Evolutionary conservation across 1,284 basidiomycete genomes (phyloP), one percentile per base, ranked within the genome.

Genomic region (Omphalotus olearius): DNA sequence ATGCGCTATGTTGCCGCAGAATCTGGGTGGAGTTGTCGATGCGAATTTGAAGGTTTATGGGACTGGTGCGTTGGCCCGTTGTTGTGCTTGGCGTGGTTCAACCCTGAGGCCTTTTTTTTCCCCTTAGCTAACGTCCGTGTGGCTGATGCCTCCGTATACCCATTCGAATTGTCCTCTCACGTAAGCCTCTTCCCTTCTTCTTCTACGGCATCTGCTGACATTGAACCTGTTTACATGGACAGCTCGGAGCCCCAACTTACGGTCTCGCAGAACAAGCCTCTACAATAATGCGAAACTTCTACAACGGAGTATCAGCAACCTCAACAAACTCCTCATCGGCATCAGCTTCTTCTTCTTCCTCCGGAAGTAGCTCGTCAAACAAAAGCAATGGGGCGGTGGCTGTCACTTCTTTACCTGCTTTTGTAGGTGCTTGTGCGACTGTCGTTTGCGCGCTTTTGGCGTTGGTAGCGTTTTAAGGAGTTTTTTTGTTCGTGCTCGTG

Each of bases 1-100:
- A 17, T 80, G 76, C 57, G 73, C 82, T 3, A 86, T 87, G 84
- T 68, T 86, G 38, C 84, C 85, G 3, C 66, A 71, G 56, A 68
- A 68, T 33, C 64, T 72, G 53, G 85, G 85, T 43, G 85, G 85
- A 57, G 85, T 88, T 43, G 83, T 88, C 42, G 80, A 82, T 64
- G 66, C 79, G 17, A 70, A 78, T 50, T 67, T 88, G 37, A 70
- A 71, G 59, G 84, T 88, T 7, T 83, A 87, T 64, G 85, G 85
- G 30, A 36, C 51, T n/a, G 38, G 48, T 53, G 30, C 14, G 52
- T 37, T 7, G 37, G 23, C 25, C 38, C 26, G 20, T 36, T 10
- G 36, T 30, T 6, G n/a, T n/a, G n/a, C n/a, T 11, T 18, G 13
- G 13, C 23, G 2, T 48, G 9, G 10, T 53, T 14, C 4, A 11